These are phyloP conservation scores for Exophiala sp. DNA, from an alignment of 2,329 filamentous ascomycete species.

Conservation along the genomic window DNA sequence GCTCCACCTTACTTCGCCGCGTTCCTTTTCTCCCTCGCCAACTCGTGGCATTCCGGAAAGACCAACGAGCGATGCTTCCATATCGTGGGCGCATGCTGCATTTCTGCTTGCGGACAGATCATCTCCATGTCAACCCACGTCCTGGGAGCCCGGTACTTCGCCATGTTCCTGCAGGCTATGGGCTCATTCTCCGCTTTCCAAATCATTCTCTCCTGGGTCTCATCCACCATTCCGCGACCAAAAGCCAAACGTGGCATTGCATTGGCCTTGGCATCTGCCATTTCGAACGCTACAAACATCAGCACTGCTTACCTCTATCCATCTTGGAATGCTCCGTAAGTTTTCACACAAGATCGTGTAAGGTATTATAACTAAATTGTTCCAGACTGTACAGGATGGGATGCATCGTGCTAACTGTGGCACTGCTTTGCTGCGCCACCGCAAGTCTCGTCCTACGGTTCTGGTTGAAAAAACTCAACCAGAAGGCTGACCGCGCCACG, in stretches of 20 bases:
- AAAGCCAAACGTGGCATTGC: slow-evolving; percentile 70
- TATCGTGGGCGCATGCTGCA: slow-evolving; percentile 48
- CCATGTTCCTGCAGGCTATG: slow-evolving; percentile 66
- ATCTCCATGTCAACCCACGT: slow-evolving; percentile 60
- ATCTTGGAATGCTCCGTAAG: no score
- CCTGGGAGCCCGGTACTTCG: slow-evolving; percentile 61
- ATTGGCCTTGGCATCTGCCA: slow-evolving; percentile 70
- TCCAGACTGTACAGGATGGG: no score
- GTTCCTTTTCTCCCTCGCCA: slow-evolving; percentile 56
- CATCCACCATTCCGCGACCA: slow-evolving; percentile 69
- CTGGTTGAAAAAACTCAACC: no score
- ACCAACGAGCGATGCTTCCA: slow-evolving; percentile 70
- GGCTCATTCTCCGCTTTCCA: slow-evolving; percentile 54
- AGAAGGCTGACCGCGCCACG: no score
- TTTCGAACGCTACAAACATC: slow-evolving; percentile 52
- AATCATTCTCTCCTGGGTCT: slow-evolving; percentile 69
- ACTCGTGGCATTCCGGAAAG: slow-evolving; percentile 67
- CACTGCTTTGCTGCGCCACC: no score
- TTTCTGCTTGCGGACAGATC: slow-evolving; percentile 64
- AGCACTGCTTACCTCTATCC: slow-evolving; percentile 4
- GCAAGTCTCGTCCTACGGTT: no score
- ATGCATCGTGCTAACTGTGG: no score
- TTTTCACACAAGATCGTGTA: background rate
- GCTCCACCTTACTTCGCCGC: slow-evolving; percentile 12
- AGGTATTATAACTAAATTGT: no score